Base-by-base conservation (phyloP, 495 filamentous ascomycete genomes). In the Neurospora africana region DNA sequence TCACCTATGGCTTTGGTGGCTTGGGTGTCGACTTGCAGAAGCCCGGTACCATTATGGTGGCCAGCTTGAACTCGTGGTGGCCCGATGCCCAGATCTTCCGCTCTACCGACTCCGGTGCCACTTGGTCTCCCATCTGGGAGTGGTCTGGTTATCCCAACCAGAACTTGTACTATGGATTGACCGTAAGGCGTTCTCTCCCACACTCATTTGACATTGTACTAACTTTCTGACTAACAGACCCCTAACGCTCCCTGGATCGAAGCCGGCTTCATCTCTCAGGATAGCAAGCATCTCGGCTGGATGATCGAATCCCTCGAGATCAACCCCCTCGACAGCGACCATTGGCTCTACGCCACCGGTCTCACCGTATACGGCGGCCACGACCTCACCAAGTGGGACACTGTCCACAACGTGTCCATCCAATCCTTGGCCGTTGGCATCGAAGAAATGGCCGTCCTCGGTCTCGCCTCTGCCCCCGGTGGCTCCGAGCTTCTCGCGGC, bases 281-380 rank as follows among this genome's bases (percentile, higher is more conserved):
- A 85, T 71, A 83, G 76, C 21, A 85, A 86, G 76, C 82, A 82
- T 39, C 80, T 89, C 30, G 88, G 88, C 43, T 89, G 88, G 88
- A 89, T 89, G 88, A 87, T 90, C 38, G 87, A 89, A 69, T 81
- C 86, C 0, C 80, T 90, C 23, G 84, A 85, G 17, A 89, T 90
- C 69, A 82, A 90, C 72, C 88, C 88, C 2, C 81, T 84, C 27
- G 85, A 90, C 74, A 86, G 86, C 69, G 82, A 89, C 76, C 87
- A 89, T 76, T 88, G 87, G 82, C 81, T 89, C 19, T 89, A 89
- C 68, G 85, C 83, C 38, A 89, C 87, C 1, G 87, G 87, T 10
- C 78, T 86, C 68, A 88, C 86, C 5, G 77, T 90, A 69, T 89
- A 82, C 41, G 88, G 87, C 35, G 83, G 84, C 23, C 82, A 82